Percentiles rank a stretch among this genome's conserved stretches.
Conservation (phyloP, 305 asterid genomes). For the Solanum hybrid region DNA sequence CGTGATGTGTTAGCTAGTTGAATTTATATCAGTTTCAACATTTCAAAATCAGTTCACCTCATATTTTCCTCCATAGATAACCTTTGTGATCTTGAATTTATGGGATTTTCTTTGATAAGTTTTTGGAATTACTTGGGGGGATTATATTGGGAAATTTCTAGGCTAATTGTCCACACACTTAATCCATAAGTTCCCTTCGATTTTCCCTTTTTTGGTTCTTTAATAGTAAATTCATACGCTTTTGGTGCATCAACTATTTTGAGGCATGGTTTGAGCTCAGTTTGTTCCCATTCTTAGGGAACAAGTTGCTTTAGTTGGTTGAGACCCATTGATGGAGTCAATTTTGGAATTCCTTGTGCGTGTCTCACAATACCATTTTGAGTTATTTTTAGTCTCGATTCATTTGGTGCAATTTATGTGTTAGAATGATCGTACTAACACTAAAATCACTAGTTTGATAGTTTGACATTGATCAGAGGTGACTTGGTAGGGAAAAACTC, state of each 20-base stretch:
- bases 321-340: not conserved
- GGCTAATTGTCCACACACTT: not conserved
- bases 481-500: not conserved
- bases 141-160: not conserved
- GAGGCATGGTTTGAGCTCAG: not conserved
- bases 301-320: not conserved
- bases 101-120: not conserved
- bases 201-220: not conserved
- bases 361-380: not conserved
- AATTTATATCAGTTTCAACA: not conserved
- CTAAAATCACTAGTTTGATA: not conserved
- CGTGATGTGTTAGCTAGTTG: not conserved
- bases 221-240: not conserved
- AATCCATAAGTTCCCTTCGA: not conserved
- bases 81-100: not conserved
- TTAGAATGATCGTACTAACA: not conserved
- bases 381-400: not conserved
- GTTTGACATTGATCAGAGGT: not conserved
- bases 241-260: not conserved
- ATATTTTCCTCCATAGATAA: not conserved
- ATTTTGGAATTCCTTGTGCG: not conserved
- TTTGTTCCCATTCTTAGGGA: not conserved
- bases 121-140: not conserved
- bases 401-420: not conserved
- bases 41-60: not conserved